Percentiles rank a stretch among this genome's conserved stretches.
Evolutionary conservation across 805 yeast genomes (phyloP).

Genomic region (Candida insectorum): DNA sequence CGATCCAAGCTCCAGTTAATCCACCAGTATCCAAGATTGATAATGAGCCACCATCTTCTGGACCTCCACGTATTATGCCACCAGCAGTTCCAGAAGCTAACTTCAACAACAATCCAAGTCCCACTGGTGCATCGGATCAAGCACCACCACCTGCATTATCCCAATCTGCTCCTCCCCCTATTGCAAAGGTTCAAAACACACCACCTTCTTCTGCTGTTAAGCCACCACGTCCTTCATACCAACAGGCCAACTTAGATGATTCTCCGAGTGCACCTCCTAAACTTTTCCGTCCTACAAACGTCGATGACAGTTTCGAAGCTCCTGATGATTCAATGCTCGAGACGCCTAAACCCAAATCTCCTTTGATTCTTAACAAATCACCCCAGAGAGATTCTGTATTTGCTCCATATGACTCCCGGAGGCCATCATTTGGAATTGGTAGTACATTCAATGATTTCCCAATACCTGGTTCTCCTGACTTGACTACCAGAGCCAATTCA

Average conservation of each 20-base stretch:
- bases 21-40: slow-evolving; percentile 2
- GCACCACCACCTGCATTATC: background rate
- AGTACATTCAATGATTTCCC: slow-evolving; percentile 37
- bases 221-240: too few species aligned
- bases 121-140: background rate
- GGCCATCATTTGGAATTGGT: slow-evolving; percentile 16
- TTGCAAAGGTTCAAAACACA: too few species aligned
- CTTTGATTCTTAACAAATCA: slow-evolving; percentile 2
- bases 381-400: slow-evolving; percentile 17
- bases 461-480: slow-evolving; percentile 44
- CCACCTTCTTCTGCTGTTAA: too few species aligned
- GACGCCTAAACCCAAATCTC: slow-evolving; percentile 10
- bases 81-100: too few species aligned
- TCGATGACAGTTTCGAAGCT: slow-evolving; percentile 29
- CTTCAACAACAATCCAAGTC: too few species aligned
- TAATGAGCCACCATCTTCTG: background rate
- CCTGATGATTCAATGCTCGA: slow-evolving; percentile 6
- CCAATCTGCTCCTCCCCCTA: slow-evolving; percentile 1
- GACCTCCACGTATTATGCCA: too few species aligned
- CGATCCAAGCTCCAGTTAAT: slow-evolving; percentile 1
- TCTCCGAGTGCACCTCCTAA: too few species aligned
- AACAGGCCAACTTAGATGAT: too few species aligned
- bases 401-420: slow-evolving; percentile 20
- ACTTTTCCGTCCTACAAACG: slow-evolving; percentile 14
- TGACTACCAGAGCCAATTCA: slow-evolving; percentile 43